Base-by-base conservation (phyloP, 352 stramenopile genomes). In the Globisporangium yorkense region DNA sequence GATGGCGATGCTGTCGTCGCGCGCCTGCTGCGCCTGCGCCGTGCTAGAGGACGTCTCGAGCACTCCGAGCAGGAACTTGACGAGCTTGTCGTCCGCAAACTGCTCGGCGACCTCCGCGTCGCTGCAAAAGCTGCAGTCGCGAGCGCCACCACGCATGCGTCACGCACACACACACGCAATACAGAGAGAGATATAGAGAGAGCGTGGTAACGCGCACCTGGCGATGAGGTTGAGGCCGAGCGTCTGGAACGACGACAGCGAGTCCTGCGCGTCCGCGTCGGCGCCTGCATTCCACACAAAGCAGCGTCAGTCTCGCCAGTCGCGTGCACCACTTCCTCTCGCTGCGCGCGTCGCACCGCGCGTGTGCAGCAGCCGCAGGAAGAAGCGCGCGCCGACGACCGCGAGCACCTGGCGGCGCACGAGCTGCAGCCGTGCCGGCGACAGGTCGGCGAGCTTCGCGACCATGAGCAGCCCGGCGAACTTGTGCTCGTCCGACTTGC, bases 401-500 rank as follows among this genome's bases (percentile, higher is more conserved):
- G 72, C 65, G 12, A 93, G 67, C 47, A 93, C 81, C 46, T 86
- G 72, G 24, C 56, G 62, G 0, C 81, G 74, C 65, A 93, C 60
- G 40, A 74, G 59, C 59, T 77, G 73, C 49, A 87, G 63, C 21
- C 63, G 75, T 37, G 74, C 65, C 44, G 52, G 52, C 20, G 74
- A 60, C 21, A 92, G 57, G 8, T 78, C 61, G 21, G 60, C 60
- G 43, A 93, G 77, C 63, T 93, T 95, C 24, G 85, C 89, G 72
- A 92, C 63, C 85, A 95, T 95, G 40, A 93, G 72, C 69, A 95
- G 61, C 1, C 85, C 85, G 1, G 85, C 85, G 55, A 95, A 92
- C 63, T 93, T 93, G 76, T 95, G 82, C 67, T 95, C 85, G 50
- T 95, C 83, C 7, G 76, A 85, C 27, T 72, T 71, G 0, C 85